Evolutionary conservation across 2,329 filamentous ascomycete species (phyloP).

Genomic region (Exutisphaerella laricina): DNA sequence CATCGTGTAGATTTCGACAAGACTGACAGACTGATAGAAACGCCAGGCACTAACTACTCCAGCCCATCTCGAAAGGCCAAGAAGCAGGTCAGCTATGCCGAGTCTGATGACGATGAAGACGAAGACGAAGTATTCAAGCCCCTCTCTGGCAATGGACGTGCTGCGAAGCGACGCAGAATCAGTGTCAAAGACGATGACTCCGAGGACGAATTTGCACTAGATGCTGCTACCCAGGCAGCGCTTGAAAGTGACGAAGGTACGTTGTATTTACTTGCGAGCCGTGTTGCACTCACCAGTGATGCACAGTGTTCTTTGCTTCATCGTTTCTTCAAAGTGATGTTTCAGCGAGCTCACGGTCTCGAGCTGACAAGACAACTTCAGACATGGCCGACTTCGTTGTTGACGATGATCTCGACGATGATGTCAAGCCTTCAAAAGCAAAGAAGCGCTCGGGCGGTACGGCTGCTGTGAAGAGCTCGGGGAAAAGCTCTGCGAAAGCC

Average conservation of each 20-base stretch:
- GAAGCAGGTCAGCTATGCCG: conserved; percentile 71
- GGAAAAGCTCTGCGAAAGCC: conserved; percentile 33
- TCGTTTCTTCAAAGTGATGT: background rate
- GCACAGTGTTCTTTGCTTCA: conserved; percentile 14
- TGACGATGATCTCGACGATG: conserved; percentile 76
- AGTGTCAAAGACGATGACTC: conserved; percentile 62
- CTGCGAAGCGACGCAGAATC: conserved; percentile 55
- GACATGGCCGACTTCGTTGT: conserved; percentile 86
- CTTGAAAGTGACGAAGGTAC: conserved; percentile 58
- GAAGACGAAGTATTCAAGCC: conserved; percentile 66
- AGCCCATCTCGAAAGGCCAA: conserved; percentile 74
- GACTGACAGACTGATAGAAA: conserved; percentile 42
- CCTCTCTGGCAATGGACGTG: conserved; percentile 42
- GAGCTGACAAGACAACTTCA: conserved; percentile 17
- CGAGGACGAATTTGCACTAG: conserved; percentile 62
- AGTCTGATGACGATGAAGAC: conserved; percentile 69
- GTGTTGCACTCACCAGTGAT: conserved; percentile 20
- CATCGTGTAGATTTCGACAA: conserved; percentile 27
- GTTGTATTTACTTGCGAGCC: conserved; percentile 10
- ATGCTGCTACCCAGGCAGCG: conserved; percentile 52
- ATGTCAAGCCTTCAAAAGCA: conserved; percentile 60
- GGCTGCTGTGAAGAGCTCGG: conserved; percentile 39
- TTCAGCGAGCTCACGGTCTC: background rate
- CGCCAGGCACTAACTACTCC: conserved; percentile 47
- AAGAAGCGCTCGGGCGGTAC: conserved; percentile 43